Evolutionary conservation across 371 early-diverging fungal species (phyloP).

Genomic region (Apophysomyces variabilis): DNA sequence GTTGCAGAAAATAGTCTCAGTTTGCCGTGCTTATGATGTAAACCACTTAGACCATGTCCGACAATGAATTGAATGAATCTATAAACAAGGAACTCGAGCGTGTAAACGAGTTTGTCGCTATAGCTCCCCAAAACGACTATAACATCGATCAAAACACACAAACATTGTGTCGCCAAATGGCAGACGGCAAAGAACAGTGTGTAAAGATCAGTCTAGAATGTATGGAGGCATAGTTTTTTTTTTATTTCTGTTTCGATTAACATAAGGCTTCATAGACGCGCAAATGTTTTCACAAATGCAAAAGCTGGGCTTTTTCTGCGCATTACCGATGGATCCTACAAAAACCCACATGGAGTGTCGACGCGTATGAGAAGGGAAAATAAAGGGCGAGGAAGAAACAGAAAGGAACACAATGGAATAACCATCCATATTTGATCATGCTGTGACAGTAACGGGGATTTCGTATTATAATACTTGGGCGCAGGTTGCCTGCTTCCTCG

Average conservation of each 20-base stretch:
- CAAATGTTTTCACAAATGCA: constrained; percentile 65
- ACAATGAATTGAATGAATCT: neutral
- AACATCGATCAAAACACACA: constrained; percentile 54
- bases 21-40: neutral
- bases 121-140: constrained; percentile 43
- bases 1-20: constrained; percentile 3
- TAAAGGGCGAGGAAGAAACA: neutral
- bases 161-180: constrained; percentile 39
- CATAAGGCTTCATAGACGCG: constrained; percentile 30
- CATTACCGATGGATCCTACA: constrained; percentile 60
- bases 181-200: constrained; percentile 44
- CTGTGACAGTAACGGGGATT: neutral
- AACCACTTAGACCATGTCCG: neutral
- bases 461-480: neutral
- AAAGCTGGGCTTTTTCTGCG: constrained; percentile 62
- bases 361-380: constrained; percentile 32
- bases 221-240: constrained; percentile 11
- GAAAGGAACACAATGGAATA: neutral
- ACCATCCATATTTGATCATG: neutral
- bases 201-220: constrained; percentile 53
- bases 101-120: constrained; percentile 45
- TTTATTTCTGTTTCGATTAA: neutral
- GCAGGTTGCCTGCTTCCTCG: constrained; percentile 7
- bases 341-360: constrained; percentile 59
- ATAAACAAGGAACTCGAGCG: constrained; percentile 34